phyloP scores from a whole-genome alignment of 129 eudicot genomes.

The Helianthus tuberosus region DNA sequence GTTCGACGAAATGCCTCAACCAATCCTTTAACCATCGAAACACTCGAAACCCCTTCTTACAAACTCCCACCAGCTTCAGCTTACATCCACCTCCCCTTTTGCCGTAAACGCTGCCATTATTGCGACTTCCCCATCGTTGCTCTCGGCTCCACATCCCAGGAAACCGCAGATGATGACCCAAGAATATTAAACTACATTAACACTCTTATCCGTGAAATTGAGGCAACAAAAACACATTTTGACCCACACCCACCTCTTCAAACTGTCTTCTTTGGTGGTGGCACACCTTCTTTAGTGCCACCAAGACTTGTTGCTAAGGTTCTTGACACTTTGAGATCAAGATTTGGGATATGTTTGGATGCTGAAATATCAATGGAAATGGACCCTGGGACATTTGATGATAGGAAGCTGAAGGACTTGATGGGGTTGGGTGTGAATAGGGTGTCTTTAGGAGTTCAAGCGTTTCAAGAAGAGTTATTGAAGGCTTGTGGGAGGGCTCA shows the following conservation, averaged over 20 bases:
- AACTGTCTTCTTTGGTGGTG: conserved; percentile 95
- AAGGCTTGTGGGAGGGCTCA: conserved; percentile 91
- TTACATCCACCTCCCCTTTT: conserved; percentile 92
- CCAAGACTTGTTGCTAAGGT: conserved; percentile 68
- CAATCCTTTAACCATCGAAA: conserved; percentile 25
- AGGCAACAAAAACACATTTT: conserved; percentile 47
- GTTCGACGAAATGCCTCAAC: conserved; percentile 82
- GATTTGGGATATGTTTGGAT: conserved; percentile 63
- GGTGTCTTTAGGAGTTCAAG: conserved; percentile 95
- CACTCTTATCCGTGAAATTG: conserved; percentile 64
- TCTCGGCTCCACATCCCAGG: conserved; percentile 59
- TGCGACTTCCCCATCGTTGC: conserved; percentile 95
- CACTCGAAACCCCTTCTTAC: conserved; percentile 39
- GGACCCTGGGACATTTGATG: conserved; percentile 98
- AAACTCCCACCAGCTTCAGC: conserved; percentile 81
- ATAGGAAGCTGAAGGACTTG: conserved; percentile 58
- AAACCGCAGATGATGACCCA: conserved; percentile 60
- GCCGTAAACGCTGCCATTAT: conserved; percentile 97
- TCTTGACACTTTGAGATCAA: conserved; percentile 58
- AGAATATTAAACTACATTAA: conserved; percentile 61
- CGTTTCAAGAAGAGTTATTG: conserved; percentile 89
- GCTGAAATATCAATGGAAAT: conserved; percentile 96
- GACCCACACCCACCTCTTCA: conserved; percentile 67
- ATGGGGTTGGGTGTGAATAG: conserved; percentile 85
- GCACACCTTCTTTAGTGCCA: conserved; percentile 94